These are phyloP conservation scores for Termitomyces sp. DNA, from an alignment of 768 basidiomycete genomes.

Conservation along the genomic window DNA sequence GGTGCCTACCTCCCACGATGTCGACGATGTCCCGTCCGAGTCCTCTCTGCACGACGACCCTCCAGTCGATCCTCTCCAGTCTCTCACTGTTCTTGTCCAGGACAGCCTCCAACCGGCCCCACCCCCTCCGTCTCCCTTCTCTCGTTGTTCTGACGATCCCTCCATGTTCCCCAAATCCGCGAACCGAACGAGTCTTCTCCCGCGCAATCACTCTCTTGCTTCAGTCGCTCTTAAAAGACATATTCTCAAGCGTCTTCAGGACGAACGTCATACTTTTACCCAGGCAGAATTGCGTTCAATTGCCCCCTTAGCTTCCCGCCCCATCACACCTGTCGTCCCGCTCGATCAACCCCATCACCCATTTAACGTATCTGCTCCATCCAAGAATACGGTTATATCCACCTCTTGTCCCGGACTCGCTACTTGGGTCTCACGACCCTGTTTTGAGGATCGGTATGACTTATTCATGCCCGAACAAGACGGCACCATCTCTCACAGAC, in stretches of 20 bases:
- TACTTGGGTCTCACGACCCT: conserved; percentile 68
- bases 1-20: conserved; percentile 18
- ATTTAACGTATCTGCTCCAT: conserved; percentile 31
- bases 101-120: conserved; percentile 39
- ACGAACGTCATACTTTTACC: conserved; percentile 25
- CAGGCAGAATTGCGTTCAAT: conserved; percentile 39
- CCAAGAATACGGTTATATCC: conserved; percentile 25
- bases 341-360: conserved; percentile 19
- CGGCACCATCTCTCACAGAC: conserved; percentile 29
- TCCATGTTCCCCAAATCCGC: conserved; percentile 52
- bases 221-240: conserved; percentile 44
- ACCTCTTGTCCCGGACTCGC: conserved; percentile 52
- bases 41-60: conserved; percentile 8
- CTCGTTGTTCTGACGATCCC: conserved; percentile 28
- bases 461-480: conserved; percentile 45
- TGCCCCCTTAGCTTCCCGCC: conserved; percentile 34
- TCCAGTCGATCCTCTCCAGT: conserved; percentile 2
- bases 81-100: conserved; percentile 34
- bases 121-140: conserved; percentile 46
- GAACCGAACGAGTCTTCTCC: conserved; percentile 33
- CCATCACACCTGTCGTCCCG: conserved; percentile 18
- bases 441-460: conserved; percentile 67
- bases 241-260: conserved; percentile 42
- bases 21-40: conserved; percentile 14
- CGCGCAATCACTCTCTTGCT: conserved; percentile 34